phyloP scores from a whole-genome alignment of 495 filamentous ascomycete genomes.

The Podospora anserina region DNA sequence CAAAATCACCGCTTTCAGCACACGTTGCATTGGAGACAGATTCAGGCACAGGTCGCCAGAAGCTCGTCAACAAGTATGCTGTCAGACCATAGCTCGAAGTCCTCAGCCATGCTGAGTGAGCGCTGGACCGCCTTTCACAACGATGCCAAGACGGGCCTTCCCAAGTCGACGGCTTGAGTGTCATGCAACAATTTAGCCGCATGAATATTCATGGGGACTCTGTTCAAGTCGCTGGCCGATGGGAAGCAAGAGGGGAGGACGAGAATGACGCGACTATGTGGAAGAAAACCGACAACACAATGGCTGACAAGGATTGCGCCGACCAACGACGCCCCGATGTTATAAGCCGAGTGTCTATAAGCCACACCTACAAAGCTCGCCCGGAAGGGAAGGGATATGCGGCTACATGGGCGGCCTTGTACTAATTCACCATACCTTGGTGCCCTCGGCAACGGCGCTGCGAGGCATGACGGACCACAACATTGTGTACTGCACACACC shows the following conservation, averaged over 20 bases:
- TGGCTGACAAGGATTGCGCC: neutral
- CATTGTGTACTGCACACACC: neutral
- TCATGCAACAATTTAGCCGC: too few relatives aligned
- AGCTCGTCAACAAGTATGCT: neutral
- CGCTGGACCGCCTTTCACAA: neutral
- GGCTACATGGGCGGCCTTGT: neutral
- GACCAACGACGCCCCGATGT: neutral
- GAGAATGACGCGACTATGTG: neutral
- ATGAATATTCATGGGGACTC: neutral
- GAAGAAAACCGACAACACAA: neutral
- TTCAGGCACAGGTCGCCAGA: neutral
- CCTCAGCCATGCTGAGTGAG: neutral
- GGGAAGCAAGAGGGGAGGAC: neutral
- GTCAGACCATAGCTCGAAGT: neutral
- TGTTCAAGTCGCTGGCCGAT: neutral
- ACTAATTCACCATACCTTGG: neutral
- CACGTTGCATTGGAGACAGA: neutral
- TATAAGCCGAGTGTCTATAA: neutral
- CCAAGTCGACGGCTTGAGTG: neutral
- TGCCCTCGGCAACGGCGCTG: neutral
- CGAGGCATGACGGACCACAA: neutral
- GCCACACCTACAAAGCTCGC: neutral
- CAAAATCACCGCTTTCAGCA: neutral
- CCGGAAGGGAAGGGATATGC: neutral
- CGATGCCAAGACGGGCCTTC: neutral